A percentile compares a stretch with the other conserved stretches of the same genome.
Evolutionary conservation across 1,284 basidiomycete species (phyloP).

Genomic region (Fistulinella staudtii): DNA sequence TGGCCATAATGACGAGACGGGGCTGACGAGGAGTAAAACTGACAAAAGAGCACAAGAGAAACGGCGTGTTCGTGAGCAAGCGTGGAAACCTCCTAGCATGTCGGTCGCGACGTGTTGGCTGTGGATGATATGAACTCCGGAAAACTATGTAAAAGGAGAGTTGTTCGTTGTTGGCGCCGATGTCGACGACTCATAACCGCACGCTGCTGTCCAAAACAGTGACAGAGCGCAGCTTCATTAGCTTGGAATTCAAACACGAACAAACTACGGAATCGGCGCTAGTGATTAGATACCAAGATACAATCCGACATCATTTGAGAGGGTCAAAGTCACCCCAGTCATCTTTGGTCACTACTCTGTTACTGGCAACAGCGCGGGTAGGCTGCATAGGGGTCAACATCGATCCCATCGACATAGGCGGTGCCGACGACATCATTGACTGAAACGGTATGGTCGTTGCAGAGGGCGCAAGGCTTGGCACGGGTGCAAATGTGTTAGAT

Average conservation of each 20-base stretch:
- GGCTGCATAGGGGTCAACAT: slow-evolving; percentile 55
- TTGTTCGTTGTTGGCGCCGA: not conserved
- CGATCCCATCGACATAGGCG: slow-evolving; percentile 44
- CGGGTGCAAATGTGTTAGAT: slow-evolving; percentile 11
- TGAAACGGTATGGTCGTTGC: slow-evolving; percentile 20
- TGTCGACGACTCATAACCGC: slow-evolving; percentile 8
- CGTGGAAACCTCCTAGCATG: slow-evolving; percentile 9
- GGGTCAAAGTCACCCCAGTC: slow-evolving; percentile 83
- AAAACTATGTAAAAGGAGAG: not conserved
- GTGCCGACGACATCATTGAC: slow-evolving; percentile 33
- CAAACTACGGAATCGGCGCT: slow-evolving; percentile 12
- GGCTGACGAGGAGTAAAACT: slow-evolving; percentile 18
- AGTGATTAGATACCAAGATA: slow-evolving; percentile 3
- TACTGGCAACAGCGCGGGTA: slow-evolving; percentile 41
- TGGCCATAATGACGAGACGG: slow-evolving; percentile 60
- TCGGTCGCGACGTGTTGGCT: not conserved
- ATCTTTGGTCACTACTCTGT: slow-evolving; percentile 49
- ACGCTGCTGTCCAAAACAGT: too few species aligned
- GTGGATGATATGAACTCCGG: not conserved
- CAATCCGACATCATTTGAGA: slow-evolving; percentile 23
- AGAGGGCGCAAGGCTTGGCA: slow-evolving; percentile 14
- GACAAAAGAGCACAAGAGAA: slow-evolving; percentile 10
- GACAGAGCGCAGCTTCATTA: not conserved
- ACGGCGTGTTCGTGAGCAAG: not conserved
- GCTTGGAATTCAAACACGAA: slow-evolving; percentile 21